Evolutionary conservation across 331 rosid genomes (phyloP).

Genomic region (Pyracantha coccinea): DNA sequence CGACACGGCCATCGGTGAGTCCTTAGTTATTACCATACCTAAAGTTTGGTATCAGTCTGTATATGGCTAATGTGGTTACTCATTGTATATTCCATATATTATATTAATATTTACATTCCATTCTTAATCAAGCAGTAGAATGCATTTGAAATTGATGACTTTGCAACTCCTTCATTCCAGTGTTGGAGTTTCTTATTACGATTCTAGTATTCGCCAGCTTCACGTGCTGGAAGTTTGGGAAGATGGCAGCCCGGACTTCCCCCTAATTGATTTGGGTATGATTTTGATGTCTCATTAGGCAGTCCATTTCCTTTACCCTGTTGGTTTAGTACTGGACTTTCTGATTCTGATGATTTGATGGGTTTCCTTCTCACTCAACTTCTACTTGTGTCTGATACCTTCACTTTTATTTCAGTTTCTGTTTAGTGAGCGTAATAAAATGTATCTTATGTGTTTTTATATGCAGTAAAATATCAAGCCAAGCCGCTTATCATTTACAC

Average conservation of each 20-base stretch:
- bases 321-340: not conserved
- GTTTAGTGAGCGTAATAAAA: not conserved
- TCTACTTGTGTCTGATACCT: not conserved
- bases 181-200: conserved; percentile 84
- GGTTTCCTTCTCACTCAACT: not conserved
- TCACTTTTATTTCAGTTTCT: not conserved
- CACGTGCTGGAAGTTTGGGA: conserved; percentile 93
- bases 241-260: conserved; percentile 67
- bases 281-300: conserved; percentile 12
- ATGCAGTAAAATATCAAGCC: conserved; percentile 88
- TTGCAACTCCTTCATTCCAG: conserved; percentile 35
- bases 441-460: conserved; percentile 1
- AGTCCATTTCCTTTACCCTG: not conserved
- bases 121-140: not conserved
- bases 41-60: conserved; percentile 1
- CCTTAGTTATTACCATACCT: not conserved
- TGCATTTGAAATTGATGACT: conserved; percentile 14
- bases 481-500: conserved; percentile 78
- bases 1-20: conserved; percentile 69
- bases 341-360: not conserved
- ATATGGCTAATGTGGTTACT: not conserved
- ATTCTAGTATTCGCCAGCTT: conserved; percentile 83
- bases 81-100: not conserved
- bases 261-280: conserved; percentile 79
- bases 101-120: not conserved